A percentile compares a stretch with the other conserved stretches of the same genome.
phyloP scores from a whole-genome alignment of 129 eudicot genomes.

The Arctium lappa region DNA sequence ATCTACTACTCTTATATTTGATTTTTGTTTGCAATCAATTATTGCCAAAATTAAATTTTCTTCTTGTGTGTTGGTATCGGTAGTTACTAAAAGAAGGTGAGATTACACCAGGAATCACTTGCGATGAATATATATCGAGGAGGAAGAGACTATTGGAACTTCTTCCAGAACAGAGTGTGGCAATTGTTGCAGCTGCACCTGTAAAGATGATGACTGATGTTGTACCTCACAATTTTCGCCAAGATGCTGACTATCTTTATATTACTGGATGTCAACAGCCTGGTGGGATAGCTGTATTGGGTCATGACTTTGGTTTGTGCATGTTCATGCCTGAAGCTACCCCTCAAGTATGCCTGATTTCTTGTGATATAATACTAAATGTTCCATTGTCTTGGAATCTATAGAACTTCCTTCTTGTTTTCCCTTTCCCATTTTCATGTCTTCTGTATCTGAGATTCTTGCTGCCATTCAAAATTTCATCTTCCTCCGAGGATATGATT shows the following conservation, averaged over 20 bases:
- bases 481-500: not conserved
- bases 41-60: not conserved
- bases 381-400: not conserved
- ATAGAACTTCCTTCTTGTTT: not conserved
- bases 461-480: not conserved
- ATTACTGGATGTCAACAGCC: slow-evolving; percentile 96
- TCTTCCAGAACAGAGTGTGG: slow-evolving; percentile 82
- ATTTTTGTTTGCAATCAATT: not conserved
- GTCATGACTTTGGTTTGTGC: slow-evolving; percentile 88
- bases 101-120: slow-evolving; percentile 78
- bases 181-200: slow-evolving; percentile 85
- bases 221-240: slow-evolving; percentile 88
- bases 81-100: slow-evolving; percentile 89
- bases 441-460: not conserved
- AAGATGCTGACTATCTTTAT: slow-evolving; percentile 85
- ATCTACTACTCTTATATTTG: not conserved
- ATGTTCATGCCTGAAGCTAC: slow-evolving; percentile 93
- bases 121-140: slow-evolving; percentile 73
- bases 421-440: not conserved
- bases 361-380: slow-evolving; percentile 4
- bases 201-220: slow-evolving; percentile 97
- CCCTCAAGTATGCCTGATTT: slow-evolving; percentile 46
- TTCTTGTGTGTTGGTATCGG: slow-evolving; percentile 12
- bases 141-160: slow-evolving; percentile 72
- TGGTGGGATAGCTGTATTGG: slow-evolving; percentile 88